Evolutionary conservation across 1,139 yeast genomes (phyloP).

Genomic region (Kodamaea fungicola): DNA sequence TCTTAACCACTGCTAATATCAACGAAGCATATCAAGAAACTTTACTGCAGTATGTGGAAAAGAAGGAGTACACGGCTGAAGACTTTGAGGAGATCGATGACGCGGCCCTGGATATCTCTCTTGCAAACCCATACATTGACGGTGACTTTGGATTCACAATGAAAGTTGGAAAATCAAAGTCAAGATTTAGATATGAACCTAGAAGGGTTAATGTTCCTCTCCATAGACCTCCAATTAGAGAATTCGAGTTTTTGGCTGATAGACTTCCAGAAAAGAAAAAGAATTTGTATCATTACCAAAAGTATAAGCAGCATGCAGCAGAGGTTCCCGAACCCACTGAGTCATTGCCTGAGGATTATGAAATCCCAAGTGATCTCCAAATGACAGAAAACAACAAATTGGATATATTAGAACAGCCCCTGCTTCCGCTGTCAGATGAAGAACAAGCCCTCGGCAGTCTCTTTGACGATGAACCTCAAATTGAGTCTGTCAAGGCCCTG

Average conservation of each 20-base stretch:
- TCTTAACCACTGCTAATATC: conserved; percentile 25
- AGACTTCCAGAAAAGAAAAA: conserved; percentile 28
- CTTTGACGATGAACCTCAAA: conserved; percentile 21
- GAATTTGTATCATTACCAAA: conserved; percentile 31
- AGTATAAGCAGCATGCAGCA: background rate
- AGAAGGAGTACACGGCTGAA: conserved; percentile 21
- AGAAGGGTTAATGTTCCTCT: conserved; percentile 25
- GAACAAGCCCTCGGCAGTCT: conserved; percentile 18
- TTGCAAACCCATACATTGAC: conserved; percentile 50
- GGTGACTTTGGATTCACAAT: conserved; percentile 52
- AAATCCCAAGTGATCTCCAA: too few species aligned
- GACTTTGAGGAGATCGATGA: conserved; percentile 33
- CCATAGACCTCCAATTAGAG: conserved; percentile 28
- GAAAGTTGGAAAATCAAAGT: conserved; percentile 20
- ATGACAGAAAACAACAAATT: background rate
- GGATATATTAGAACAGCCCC: background rate
- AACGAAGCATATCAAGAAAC: conserved; percentile 21
- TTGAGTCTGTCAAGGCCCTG: conserved; percentile 13
- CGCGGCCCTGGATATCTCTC: conserved; percentile 44
- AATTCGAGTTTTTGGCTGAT: conserved; percentile 26
- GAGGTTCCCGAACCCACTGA: too few species aligned
- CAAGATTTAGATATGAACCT: conserved; percentile 6
- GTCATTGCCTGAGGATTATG: too few species aligned
- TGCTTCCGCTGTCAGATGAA: conserved; percentile 10
- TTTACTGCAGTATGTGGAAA: conserved; percentile 11